phyloP scores from a whole-genome alignment of 116 monocot genomes.

The Dioscorea cayenensis region DNA sequence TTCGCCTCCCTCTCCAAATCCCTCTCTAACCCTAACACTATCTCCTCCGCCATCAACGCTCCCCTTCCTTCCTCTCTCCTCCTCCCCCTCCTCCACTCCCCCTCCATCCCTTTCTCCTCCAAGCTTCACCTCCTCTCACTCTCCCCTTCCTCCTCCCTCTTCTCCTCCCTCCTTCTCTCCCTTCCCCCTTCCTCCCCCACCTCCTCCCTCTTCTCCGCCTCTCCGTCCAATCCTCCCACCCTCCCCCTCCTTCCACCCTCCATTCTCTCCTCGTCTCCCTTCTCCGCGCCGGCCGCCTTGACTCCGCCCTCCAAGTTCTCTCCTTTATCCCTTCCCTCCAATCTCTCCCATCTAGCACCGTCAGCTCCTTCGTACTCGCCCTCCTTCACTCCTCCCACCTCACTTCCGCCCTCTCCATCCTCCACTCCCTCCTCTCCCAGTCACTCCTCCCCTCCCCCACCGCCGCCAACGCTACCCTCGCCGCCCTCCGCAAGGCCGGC shows the following conservation, averaged over 20 bases:
- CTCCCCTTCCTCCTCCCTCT: slow-evolving; percentile 23
- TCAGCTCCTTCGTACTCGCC: slow-evolving; percentile 20
- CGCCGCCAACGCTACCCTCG: slow-evolving; percentile 34
- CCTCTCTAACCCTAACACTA: neutral
- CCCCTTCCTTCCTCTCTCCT: neutral
- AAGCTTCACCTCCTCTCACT: slow-evolving; percentile 3
- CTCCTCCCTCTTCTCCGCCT: slow-evolving; percentile 19
- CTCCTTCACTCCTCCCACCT: slow-evolving; percentile 38
- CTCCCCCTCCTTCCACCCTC: slow-evolving; percentile 21
- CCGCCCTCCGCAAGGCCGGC: slow-evolving; percentile 25
- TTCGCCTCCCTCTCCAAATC: slow-evolving; percentile 15
- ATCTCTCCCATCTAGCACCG: neutral
- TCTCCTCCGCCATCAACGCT: neutral
- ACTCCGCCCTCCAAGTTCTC: slow-evolving; percentile 36
- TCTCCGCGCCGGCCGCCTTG: slow-evolving; percentile 21
- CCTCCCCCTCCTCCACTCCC: slow-evolving; percentile 9
- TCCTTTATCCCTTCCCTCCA: slow-evolving; percentile 10
- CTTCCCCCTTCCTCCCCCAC: slow-evolving; percentile 14
- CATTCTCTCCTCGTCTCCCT: slow-evolving; percentile 2
- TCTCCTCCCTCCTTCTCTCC: slow-evolving; percentile 1
- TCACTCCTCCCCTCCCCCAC: slow-evolving; percentile 1
- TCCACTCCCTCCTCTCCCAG: slow-evolving; percentile 19
- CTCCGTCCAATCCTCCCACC: slow-evolving; percentile 16
- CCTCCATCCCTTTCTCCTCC: slow-evolving; percentile 9
- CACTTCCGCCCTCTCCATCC: slow-evolving; percentile 39